phyloP scores from a whole-genome alignment of 768 basidiomycete genomes.

The Rhizopogon sp. region DNA sequence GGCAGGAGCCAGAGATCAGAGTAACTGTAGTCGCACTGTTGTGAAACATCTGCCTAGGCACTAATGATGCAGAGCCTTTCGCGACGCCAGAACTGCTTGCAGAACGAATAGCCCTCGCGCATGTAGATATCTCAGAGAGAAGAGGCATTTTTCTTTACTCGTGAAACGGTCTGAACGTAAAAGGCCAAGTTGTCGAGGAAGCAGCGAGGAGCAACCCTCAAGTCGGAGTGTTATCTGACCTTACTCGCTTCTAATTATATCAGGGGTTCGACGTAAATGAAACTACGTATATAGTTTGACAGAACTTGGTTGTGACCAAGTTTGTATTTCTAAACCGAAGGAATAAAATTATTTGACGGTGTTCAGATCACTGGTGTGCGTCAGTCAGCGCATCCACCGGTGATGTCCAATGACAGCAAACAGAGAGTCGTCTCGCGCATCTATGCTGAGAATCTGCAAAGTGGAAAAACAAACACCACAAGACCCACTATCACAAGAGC shows the following conservation, averaged over 20 bases:
- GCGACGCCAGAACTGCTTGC: background rate
- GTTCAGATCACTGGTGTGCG: no score
- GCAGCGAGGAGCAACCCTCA: background rate
- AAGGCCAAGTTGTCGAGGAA: background rate
- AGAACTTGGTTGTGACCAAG: no score
- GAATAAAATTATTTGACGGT: no score
- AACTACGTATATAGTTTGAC: no score
- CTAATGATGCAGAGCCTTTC: background rate
- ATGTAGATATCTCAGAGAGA: slow-evolving; percentile 1
- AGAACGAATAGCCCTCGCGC: background rate
- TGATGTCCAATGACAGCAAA: no score
- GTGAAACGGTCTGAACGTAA: background rate
- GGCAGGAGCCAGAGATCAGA: background rate
- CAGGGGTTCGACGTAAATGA: no score
- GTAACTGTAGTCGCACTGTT: background rate
- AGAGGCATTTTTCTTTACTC: background rate
- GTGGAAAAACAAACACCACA: no score
- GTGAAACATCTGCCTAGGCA: background rate
- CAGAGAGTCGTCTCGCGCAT: no score
- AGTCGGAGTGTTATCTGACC: background rate
- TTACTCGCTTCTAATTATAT: no score
- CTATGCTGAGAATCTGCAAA: no score
- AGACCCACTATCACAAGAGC: slow-evolving; percentile 25
- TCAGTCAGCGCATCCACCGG: no score
- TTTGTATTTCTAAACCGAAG: no score